Evolutionary conservation across 2,329 filamentous ascomycete species (phyloP).

Genomic region (Periconia sp.): DNA sequence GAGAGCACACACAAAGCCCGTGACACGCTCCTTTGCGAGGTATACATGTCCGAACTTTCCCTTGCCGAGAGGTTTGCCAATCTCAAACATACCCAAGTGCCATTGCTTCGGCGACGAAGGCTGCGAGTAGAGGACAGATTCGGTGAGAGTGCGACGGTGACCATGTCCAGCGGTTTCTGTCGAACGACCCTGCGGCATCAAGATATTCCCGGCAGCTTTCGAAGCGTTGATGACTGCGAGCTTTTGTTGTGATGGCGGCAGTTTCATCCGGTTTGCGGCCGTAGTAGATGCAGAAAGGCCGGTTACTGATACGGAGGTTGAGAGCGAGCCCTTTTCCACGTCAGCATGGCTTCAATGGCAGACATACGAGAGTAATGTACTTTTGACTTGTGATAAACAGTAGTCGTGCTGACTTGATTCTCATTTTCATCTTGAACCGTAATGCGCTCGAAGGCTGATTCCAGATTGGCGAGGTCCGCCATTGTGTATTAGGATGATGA

Average conservation of each 20-base stretch:
- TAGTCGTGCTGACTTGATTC: slow-evolving; percentile 56
- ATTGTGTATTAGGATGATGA: slow-evolving; percentile 44
- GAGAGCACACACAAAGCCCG: slow-evolving; percentile 80
- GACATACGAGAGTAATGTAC: slow-evolving; percentile 49
- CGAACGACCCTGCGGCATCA: slow-evolving; percentile 62
- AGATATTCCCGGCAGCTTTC: slow-evolving; percentile 60
- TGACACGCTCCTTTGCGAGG: slow-evolving; percentile 75
- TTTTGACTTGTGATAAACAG: slow-evolving; percentile 74
- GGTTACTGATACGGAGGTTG: slow-evolving; percentile 50
- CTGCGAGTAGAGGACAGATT: slow-evolving; percentile 50
- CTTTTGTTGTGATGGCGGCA: slow-evolving; percentile 68
- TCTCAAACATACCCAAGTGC: slow-evolving; percentile 93
- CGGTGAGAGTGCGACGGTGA: slow-evolving; percentile 47
- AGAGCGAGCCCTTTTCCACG: slow-evolving; percentile 47
- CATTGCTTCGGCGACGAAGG: slow-evolving; percentile 57
- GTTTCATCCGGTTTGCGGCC: slow-evolving; percentile 66
- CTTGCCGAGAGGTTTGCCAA: slow-evolving; percentile 81
- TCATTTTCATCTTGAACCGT: slow-evolving; percentile 87
- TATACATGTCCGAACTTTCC: slow-evolving; percentile 88
- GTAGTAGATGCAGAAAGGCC: slow-evolving; percentile 49
- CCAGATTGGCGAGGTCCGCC: slow-evolving; percentile 72
- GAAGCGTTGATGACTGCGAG: slow-evolving; percentile 75
- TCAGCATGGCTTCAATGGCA: slow-evolving; percentile 19
- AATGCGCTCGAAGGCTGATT: slow-evolving; percentile 86
- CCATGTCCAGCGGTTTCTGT: slow-evolving; percentile 14